Percentiles rank a stretch among this genome's conserved stretches.
phyloP scores from a whole-genome alignment of 1,284 basidiomycete species.

The Grifola frondosa region DNA sequence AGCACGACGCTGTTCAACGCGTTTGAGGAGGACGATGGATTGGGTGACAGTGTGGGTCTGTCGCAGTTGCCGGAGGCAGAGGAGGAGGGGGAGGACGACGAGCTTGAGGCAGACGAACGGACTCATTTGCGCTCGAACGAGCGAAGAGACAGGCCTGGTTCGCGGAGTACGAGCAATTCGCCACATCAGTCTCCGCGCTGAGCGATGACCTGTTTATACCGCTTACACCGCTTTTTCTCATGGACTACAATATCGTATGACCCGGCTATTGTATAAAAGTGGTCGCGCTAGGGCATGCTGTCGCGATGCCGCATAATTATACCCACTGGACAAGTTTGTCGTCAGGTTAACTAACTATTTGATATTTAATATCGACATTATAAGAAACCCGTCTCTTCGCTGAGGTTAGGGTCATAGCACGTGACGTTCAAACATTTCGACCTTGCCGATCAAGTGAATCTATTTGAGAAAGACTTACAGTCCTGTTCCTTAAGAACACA shows the following conservation, averaged over 20 bases:
- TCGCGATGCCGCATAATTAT: too few species aligned
- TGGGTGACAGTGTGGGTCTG: conserved; percentile 27
- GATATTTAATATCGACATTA: neutral
- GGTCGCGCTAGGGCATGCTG: too few species aligned
- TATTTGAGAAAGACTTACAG: too few species aligned
- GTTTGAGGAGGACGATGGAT: conserved; percentile 46
- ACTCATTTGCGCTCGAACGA: conserved; percentile 33
- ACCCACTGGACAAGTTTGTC: neutral
- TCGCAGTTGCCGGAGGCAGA: conserved; percentile 33
- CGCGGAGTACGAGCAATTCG: conserved; percentile 27
- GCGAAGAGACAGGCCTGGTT: conserved; percentile 16
- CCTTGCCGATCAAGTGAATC: too few species aligned
- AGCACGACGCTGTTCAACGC: conserved; percentile 61
- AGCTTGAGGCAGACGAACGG: conserved; percentile 36
- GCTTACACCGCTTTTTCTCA: conserved; percentile 5
- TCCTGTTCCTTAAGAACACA: too few species aligned
- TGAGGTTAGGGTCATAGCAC: too few species aligned
- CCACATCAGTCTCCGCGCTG: conserved; percentile 27
- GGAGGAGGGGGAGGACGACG: conserved; percentile 34
- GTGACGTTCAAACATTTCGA: too few species aligned
- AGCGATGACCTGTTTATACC: too few species aligned
- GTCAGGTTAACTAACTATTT: neutral
- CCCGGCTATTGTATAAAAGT: conserved; percentile 5
- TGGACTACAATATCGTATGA: conserved; percentile 7
- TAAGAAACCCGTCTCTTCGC: too few species aligned